Evolutionary conservation across 176 grass and related monocot species (phyloP), one percentile per base, ranked within the genome.

Genomic region (Triticum dicoccoides): DNA sequence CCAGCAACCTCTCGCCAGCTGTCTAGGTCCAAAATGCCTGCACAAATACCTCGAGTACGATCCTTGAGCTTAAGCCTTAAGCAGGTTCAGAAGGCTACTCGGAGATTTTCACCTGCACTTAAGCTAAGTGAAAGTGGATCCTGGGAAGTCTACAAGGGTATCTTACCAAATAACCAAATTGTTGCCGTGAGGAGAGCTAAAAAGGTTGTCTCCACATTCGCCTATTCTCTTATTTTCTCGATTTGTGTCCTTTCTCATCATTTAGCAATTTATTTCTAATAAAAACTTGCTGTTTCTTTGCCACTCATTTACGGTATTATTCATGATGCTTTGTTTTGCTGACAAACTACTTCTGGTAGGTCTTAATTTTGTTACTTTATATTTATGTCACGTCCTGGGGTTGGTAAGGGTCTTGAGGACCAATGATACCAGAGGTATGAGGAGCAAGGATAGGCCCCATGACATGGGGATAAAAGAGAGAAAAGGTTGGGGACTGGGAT

Each of bases 71-170:
- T 95, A 54, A 91, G 70, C 65, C 65, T 95, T 25, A 86, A 44
- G 82, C 86, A 95, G 89, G 86, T 95, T 85, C 13, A 11, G 9
- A 95, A 84, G 87, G 89, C 80, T 61, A 95, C 93, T 75, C 80
- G 58, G 47, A 89, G 83, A 61, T 95, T 93, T 89, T 91, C 93
- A 58, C 52, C 69, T 85, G 54, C 47, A 73, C n/a, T 86, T 44
- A 91, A 89, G 34, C 82, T 95, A 38, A 89, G 91, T 34, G 91
- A 93, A 87, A 89, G 86, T 77, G 78, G 54, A 23, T 62, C 52
- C 42, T 91, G 91, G 90, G 65, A 37, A 47, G 86, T 95, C 34
- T 95, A 91, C 83, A 95, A 76, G 84, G 91, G 79, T 71, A 61
- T 89, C 65, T 86, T 95, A 78, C 81, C 86, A 11, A 84, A 87